A percentile compares a stretch with the other conserved stretches of the same genome.
Evolutionary conservation across 2,329 filamentous ascomycete species (phyloP).

Genomic region (Lanzia echinophila): DNA sequence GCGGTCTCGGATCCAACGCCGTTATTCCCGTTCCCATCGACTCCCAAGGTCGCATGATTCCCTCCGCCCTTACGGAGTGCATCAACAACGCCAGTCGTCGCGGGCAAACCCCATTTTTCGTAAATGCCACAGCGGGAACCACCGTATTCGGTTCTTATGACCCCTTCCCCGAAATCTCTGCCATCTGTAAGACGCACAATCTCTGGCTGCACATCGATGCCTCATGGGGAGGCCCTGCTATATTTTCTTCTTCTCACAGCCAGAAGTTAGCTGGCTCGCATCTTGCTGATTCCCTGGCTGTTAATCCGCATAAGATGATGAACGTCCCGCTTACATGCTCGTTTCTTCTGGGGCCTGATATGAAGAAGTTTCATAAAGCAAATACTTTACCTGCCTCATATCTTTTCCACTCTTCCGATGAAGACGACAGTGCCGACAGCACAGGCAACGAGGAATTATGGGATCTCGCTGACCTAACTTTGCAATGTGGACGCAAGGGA

Average conservation of each 20-base stretch:
- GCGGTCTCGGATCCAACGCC: conserved; percentile 69
- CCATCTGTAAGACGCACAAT: conserved; percentile 62
- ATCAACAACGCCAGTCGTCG: conserved; percentile 54
- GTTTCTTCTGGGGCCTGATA: conserved; percentile 74
- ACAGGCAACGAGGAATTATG: conserved; percentile 63
- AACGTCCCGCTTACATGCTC: conserved; percentile 85
- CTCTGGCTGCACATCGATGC: conserved; percentile 94
- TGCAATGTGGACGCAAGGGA: conserved; percentile 84
- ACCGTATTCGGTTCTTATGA: conserved; percentile 90
- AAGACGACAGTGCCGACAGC: no score
- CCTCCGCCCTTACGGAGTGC: conserved; percentile 55
- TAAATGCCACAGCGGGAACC: conserved; percentile 92
- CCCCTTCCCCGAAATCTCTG: conserved; percentile 62
- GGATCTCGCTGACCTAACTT: conserved; percentile 86
- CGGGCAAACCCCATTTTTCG: conserved; percentile 81
- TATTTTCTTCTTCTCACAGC: conserved; percentile 63
- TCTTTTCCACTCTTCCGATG: conserved; percentile 54
- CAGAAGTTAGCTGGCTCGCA: conserved; percentile 63
- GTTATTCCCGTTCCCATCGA: conserved; percentile 75
- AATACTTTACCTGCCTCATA: conserved; percentile 87
- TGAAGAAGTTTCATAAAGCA: conserved; percentile 69
- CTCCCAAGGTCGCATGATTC: conserved; percentile 61
- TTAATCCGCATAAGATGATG: conserved; percentile 98
- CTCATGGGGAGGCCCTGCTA: conserved; percentile 79
- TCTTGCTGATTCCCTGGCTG: conserved; percentile 72